Conservation (phyloP, 495 filamentous ascomycete species). For the Diplogelasinospora grovesii region DNA sequence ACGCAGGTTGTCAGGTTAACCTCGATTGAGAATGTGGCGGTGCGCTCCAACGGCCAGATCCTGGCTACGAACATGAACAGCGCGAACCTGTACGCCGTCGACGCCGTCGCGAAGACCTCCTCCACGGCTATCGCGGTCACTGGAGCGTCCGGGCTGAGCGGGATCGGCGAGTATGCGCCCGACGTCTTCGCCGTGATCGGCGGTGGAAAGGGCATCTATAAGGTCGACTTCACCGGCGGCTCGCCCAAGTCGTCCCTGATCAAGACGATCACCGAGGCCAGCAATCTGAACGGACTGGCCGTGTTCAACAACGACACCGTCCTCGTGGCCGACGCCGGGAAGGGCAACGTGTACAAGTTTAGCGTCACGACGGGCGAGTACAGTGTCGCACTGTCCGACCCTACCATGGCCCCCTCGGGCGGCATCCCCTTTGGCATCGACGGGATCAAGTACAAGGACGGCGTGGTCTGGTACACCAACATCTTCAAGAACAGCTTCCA, state of each 20-base stretch:
- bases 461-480: conserved; percentile 38
- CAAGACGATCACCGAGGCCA: conserved; percentile 32
- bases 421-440: conserved; percentile 31
- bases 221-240: conserved; percentile 28
- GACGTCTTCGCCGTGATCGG: conserved; percentile 38
- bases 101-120: conserved; percentile 27
- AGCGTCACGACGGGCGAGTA: conserved; percentile 32
- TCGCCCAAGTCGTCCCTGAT: conserved; percentile 28
- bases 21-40: conserved; percentile 42
- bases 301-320: conserved; percentile 32
- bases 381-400: conserved; percentile 26
- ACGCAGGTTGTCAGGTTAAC: conserved; percentile 26
- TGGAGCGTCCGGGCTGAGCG: conserved; percentile 28
- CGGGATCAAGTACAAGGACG: conserved; percentile 29
- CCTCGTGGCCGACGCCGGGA: conserved; percentile 33
- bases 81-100: conserved; percentile 26
- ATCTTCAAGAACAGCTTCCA: conserved; percentile 39
- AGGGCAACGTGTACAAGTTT: conserved; percentile 35
- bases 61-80: conserved; percentile 36
- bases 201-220: conserved; percentile 35
- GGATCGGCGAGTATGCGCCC: conserved; percentile 35
- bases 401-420: conserved; percentile 33
- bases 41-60: conserved; percentile 39
- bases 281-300: conserved; percentile 35
- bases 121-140: conserved; percentile 26